Conservation (phyloP, 176 grass and related monocot genomes). For the Puccinellia tenuiflora region DNA sequence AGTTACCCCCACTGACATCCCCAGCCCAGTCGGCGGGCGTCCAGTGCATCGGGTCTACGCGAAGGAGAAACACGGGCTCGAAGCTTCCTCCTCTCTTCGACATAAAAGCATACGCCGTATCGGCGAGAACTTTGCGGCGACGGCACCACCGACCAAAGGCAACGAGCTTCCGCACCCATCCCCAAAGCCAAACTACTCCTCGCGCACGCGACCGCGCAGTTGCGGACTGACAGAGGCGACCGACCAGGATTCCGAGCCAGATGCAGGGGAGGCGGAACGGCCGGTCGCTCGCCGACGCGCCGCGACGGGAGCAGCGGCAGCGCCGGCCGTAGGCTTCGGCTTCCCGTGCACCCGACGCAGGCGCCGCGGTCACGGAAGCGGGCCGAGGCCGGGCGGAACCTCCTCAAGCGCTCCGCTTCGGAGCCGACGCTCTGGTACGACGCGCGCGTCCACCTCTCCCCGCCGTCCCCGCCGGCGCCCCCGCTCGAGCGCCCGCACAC, state of each 20-base stretch:
- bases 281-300: not conserved
- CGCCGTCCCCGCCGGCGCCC: slow-evolving; percentile 16
- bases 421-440: slow-evolving; percentile 27
- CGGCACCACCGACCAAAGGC: not conserved
- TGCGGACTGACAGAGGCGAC: no score
- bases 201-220: not conserved
- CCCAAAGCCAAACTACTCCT: not conserved
- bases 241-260: not conserved
- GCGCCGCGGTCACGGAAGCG: not conserved
- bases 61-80: fast-evolving
- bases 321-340: not conserved
- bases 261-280: slow-evolving; percentile 21
- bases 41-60: not conserved
- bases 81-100: slow-evolving; percentile 27
- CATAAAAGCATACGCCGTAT: not conserved
- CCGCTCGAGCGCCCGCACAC: slow-evolving; percentile 32
- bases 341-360: not conserved
- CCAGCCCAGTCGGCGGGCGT: not conserved
- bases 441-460: slow-evolving; percentile 2
- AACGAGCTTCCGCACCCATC: not conserved
- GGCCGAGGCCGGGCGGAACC: not conserved
- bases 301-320: not conserved
- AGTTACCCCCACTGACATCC: not conserved
- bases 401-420: slow-evolving; percentile 36
- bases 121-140: not conserved